Percentiles rank a stretch among this genome's conserved stretches.
Evolutionary conservation across 2,329 filamentous ascomycete genomes (phyloP).

Genomic region (Talaromyces sp.): DNA sequence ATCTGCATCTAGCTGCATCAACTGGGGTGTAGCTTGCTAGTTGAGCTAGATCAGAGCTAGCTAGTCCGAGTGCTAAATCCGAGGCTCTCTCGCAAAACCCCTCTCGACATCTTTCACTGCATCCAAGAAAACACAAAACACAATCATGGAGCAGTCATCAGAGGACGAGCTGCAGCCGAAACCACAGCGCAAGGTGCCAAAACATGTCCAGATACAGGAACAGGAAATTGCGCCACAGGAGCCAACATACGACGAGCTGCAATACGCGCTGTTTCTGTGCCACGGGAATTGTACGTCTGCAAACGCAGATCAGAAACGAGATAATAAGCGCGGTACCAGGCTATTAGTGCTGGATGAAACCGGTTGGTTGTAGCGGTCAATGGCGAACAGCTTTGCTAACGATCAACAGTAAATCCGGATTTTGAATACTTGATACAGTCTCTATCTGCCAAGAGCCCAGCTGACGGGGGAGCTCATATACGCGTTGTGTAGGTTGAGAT

Average conservation of each 20-base stretch:
- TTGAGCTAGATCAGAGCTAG: no score
- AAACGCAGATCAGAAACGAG: background rate
- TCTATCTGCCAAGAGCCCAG: background rate
- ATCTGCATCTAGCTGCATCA: background rate
- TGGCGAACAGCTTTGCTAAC: background rate
- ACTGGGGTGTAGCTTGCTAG: no score
- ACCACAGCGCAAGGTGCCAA: background rate
- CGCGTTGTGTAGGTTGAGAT: conserved; percentile 8
- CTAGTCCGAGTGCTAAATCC: background rate
- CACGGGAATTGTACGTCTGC: conserved; percentile 12
- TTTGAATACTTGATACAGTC: conserved; percentile 10
- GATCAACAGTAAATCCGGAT: conserved; percentile 6
- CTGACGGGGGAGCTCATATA: conserved; percentile 4
- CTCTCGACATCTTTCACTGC: background rate
- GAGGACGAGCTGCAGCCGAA: background rate
- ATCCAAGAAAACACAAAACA: background rate
- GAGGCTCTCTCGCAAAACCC: background rate
- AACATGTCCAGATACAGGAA: background rate
- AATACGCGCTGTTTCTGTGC: conserved; percentile 16
- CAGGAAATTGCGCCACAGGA: background rate
- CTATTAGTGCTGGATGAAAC: conserved; percentile 9
- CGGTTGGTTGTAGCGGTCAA: background rate
- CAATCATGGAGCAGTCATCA: background rate
- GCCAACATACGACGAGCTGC: conserved; percentile 4
- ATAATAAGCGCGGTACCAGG: background rate